Percentiles rank a stretch among this genome's conserved stretches.
Conservation (phyloP, 2,329 filamentous ascomycete genomes). For the Trichoderma guizhouense region DNA sequence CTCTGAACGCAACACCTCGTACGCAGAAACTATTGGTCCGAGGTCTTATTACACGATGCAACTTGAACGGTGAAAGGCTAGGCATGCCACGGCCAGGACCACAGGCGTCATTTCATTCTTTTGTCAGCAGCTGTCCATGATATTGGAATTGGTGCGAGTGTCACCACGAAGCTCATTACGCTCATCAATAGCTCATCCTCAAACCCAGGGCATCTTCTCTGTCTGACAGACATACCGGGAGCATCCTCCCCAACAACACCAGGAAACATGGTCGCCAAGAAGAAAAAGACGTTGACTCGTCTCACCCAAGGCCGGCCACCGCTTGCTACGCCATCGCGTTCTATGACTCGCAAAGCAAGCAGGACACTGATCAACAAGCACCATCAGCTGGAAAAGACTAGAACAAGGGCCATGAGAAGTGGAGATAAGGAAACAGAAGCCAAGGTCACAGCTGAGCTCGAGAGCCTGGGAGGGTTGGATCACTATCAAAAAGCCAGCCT, state of each 20-base stretch:
- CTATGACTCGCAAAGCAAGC: slow-evolving; percentile 63
- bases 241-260: not conserved
- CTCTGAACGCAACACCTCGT: not conserved
- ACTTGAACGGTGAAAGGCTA: not conserved
- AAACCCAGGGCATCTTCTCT: not conserved
- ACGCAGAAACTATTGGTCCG: not conserved
- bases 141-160: not conserved
- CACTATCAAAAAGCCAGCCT: slow-evolving; percentile 66
- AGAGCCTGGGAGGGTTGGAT: slow-evolving; percentile 57
- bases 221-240: not conserved
- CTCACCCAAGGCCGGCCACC: slow-evolving; percentile 54
- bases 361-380: slow-evolving; percentile 62
- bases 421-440: slow-evolving; percentile 49
- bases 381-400: slow-evolving; percentile 62
- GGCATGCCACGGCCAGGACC: not conserved
- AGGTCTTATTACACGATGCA: not conserved
- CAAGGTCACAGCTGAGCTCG: slow-evolving; percentile 51
- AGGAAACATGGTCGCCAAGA: slow-evolving; percentile 46
- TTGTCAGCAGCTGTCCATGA: not conserved
- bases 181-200: not conserved
- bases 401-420: slow-evolving; percentile 50
- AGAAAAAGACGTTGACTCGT: slow-evolving; percentile 44
- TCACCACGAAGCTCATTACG: not conserved
- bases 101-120: not conserved
- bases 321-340: slow-evolving; percentile 47